Conservation (phyloP, 257 asterid species). For the Solanum dulcamara region DNA sequence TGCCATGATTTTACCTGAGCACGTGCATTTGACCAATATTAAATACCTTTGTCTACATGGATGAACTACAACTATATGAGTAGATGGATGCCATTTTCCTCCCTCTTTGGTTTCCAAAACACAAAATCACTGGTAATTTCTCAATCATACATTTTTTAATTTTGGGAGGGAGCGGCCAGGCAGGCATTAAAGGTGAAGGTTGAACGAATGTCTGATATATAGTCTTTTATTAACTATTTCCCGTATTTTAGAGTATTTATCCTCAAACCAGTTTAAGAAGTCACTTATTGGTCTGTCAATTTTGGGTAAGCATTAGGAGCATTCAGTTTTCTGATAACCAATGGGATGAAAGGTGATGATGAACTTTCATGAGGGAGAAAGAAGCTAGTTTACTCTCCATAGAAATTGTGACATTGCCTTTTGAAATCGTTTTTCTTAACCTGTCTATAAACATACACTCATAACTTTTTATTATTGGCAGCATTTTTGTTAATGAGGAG, state of each 20-base stretch:
- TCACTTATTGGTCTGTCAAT: background rate
- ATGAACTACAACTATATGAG: background rate
- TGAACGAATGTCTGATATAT: background rate
- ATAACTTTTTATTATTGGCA: slow-evolving; percentile 19
- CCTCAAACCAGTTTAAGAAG: background rate
- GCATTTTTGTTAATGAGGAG: slow-evolving; percentile 43
- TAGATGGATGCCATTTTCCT: background rate
- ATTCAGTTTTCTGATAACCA: background rate
- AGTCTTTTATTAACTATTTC: background rate
- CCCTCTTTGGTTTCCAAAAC: background rate
- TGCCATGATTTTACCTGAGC: background rate
- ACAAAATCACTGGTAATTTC: background rate
- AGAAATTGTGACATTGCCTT: background rate
- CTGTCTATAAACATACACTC: background rate
- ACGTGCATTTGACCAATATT: background rate
- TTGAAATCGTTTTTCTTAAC: background rate
- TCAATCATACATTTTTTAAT: background rate
- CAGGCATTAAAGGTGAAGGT: background rate
- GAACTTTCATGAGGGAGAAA: background rate
- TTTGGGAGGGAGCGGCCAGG: background rate
- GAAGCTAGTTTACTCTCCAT: background rate
- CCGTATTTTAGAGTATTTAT: background rate
- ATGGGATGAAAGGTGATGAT: background rate
- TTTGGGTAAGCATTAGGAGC: background rate
- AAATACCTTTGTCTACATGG: background rate